These are phyloP conservation scores for Colletotrichum higginsianum DNA, from an alignment of 2,329 filamentous ascomycete species.

Conservation along the genomic window DNA sequence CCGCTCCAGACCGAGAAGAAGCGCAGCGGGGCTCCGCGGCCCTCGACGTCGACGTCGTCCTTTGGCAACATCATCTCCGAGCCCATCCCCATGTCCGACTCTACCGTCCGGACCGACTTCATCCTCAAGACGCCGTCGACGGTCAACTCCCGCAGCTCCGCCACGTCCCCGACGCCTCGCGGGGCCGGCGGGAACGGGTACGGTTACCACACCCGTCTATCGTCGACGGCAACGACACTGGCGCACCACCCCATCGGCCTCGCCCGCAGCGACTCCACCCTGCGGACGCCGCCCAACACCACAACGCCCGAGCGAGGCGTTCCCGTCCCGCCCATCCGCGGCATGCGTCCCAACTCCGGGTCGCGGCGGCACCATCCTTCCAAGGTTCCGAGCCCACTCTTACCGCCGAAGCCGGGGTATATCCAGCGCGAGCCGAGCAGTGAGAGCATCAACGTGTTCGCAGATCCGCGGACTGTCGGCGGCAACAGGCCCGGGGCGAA, in stretches of 20 bases:
- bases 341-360: constrained; percentile 50
- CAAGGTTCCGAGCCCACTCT: constrained; percentile 45
- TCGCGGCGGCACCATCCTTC: constrained; percentile 37
- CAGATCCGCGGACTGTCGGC: constrained; percentile 61
- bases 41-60: constrained; percentile 53
- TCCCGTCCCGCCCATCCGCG: constrained; percentile 54
- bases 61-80: constrained; percentile 71
- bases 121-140: constrained; percentile 57
- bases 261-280: constrained; percentile 34
- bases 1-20: constrained; percentile 43
- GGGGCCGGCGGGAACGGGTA: background rate
- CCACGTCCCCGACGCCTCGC: constrained; percentile 39
- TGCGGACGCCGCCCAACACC: constrained; percentile 13
- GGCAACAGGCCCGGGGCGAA: constrained; percentile 45
- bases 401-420: constrained; percentile 45
- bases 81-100: constrained; percentile 63
- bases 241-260: constrained; percentile 36
- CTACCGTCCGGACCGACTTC: constrained; percentile 67
- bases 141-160: constrained; percentile 52
- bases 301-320: constrained; percentile 21
- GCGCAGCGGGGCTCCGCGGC: constrained; percentile 40
- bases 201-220: constrained; percentile 30
- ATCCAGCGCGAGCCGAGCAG: constrained; percentile 60
- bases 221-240: constrained; percentile 34
- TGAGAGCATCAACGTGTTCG: constrained; percentile 68